Evolutionary conservation across 192 early-diverging fungal genomes (phyloP), one percentile per base, ranked within the genome.

Genomic region (Coemansia sp.): DNA sequence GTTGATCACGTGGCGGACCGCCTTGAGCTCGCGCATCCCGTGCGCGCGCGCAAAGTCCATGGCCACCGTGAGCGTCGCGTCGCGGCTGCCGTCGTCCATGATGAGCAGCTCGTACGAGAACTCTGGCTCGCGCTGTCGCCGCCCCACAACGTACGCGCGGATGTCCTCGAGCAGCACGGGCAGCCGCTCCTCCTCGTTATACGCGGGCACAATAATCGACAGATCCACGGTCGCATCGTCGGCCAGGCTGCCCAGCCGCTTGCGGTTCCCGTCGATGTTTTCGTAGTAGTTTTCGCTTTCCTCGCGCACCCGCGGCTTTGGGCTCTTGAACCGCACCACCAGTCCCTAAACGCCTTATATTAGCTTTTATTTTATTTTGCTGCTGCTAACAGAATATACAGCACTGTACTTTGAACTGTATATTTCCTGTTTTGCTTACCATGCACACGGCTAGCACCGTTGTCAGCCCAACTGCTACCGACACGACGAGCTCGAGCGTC

Each of bases 11-110:
- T 95, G 81, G 38, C 73, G 86, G 44, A 97, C 54, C 5, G 91
- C 87, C 25, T 87, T 83, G 42, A 95, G 73, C 62, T 92, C 88
- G 18, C 72, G 51, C 1, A 82, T 54, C 2, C 45, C 24, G 58
- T 87, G 68, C 56, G 80, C 62, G 29, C 84, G 83, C 6, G 91
- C 87, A 79, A 84, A 82, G 16, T 86, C 70, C 12, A 88, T 65
- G 0, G 92, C 90, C 14, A 88, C 76, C 16, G 85, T 65, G 0
- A 84, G 62, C 3, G 94, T 98, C 23, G 66, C 66, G 71, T 98
- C 96, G 28, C 65, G 73, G 68, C 89, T 91, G 11, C 92, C 96
- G 71, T 98, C 96, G 69, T 98, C 93, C 32, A 98, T 90, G 23
- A 98, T 71, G 28, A 98, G 76, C 61, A 98, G 82, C 72, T 98